Conservation (phyloP, 2,329 filamentous ascomycete species). For the Aspergillus vadensis region DNA sequence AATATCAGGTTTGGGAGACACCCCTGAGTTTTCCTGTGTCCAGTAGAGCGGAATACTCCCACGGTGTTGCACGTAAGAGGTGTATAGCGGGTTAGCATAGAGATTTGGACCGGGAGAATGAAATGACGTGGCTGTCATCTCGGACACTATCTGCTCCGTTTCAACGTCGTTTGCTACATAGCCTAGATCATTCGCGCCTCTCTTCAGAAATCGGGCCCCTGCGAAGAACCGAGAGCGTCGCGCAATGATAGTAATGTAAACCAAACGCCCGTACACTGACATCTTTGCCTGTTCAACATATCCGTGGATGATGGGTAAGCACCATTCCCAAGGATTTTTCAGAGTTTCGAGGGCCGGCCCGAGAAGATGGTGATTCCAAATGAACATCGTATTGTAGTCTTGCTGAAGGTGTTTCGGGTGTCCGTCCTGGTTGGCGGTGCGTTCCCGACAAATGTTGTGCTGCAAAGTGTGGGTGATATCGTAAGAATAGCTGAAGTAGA, state of each 20-base stretch:
- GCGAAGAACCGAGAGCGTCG: slow-evolving; percentile 90
- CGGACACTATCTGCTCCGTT: slow-evolving; percentile 96
- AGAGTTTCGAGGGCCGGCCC: slow-evolving; percentile 70
- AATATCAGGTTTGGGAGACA: slow-evolving; percentile 94
- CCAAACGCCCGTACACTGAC: slow-evolving; percentile 81
- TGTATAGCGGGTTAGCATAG: slow-evolving; percentile 87
- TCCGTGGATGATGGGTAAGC: slow-evolving; percentile 89
- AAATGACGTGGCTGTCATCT: slow-evolving; percentile 91
- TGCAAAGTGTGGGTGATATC: slow-evolving; percentile 91
- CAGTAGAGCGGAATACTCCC: slow-evolving; percentile 96
- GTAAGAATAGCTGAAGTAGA: slow-evolving; percentile 99
- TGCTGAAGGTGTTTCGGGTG: slow-evolving; percentile 64
- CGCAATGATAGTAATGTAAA: slow-evolving; percentile 93
- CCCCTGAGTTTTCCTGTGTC: slow-evolving; percentile 94
- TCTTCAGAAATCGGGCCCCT: slow-evolving; percentile 89
- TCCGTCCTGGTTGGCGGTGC: slow-evolving; percentile 69
- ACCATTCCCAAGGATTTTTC: slow-evolving; percentile 90
- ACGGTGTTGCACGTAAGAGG: slow-evolving; percentile 93
- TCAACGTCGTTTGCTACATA: slow-evolving; percentile 99
- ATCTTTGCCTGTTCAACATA: slow-evolving; percentile 90
- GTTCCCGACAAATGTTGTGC: slow-evolving; percentile 83
- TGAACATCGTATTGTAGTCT: slow-evolving; percentile 95
- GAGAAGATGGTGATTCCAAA: slow-evolving; percentile 93
- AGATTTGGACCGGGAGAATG: slow-evolving; percentile 84
- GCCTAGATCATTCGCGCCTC: slow-evolving; percentile 89